A percentile compares a stretch with the other conserved stretches of the same genome.
phyloP scores from a whole-genome alignment of 2,329 filamentous ascomycete genomes.

The Xylaria sp. region DNA sequence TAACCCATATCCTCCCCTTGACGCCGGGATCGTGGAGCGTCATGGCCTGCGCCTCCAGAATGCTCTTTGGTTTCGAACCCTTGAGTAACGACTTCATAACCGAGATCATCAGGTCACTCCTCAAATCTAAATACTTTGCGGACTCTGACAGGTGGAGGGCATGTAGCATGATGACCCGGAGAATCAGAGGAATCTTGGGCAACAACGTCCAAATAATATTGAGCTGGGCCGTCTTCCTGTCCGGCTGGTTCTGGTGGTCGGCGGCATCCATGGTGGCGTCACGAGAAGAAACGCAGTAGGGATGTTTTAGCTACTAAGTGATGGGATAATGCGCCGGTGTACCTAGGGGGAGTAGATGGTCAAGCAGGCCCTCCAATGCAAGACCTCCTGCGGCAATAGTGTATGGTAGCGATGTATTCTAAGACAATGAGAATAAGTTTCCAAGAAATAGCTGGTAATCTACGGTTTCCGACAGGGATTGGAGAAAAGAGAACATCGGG shows the following conservation, averaged over 20 bases:
- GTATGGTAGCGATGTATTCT: too few relatives aligned
- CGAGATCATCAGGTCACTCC: constrained; percentile 71
- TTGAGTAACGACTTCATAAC: constrained; percentile 69
- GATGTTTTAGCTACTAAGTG: neutral
- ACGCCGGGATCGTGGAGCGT: constrained; percentile 45
- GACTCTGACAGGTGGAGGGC: constrained; percentile 69
- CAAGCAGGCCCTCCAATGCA: too few relatives aligned
- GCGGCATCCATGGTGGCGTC: constrained; percentile 12
- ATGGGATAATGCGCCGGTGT: too few relatives aligned
- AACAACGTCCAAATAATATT: constrained; percentile 41
- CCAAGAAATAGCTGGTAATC: too few relatives aligned
- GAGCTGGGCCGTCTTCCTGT: constrained; percentile 22
- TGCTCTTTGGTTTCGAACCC: constrained; percentile 47
- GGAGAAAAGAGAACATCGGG: neutral
- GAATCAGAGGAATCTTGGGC: constrained; percentile 62
- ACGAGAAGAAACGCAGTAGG: neutral
- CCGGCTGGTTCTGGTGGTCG: constrained; percentile 5
- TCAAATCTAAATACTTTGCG: constrained; percentile 76
- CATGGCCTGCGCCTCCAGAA: constrained; percentile 63
- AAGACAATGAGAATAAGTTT: too few relatives aligned
- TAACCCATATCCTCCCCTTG: constrained; percentile 82
- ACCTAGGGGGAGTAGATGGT: too few relatives aligned
- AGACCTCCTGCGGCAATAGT: too few relatives aligned
- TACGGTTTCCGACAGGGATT: neutral
- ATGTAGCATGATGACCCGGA: constrained; percentile 65